Percentiles rank a stretch among this genome's conserved stretches.
Evolutionary conservation across 257 asterid genomes (phyloP).

Genomic region (Salvia miltiorrhiza): DNA sequence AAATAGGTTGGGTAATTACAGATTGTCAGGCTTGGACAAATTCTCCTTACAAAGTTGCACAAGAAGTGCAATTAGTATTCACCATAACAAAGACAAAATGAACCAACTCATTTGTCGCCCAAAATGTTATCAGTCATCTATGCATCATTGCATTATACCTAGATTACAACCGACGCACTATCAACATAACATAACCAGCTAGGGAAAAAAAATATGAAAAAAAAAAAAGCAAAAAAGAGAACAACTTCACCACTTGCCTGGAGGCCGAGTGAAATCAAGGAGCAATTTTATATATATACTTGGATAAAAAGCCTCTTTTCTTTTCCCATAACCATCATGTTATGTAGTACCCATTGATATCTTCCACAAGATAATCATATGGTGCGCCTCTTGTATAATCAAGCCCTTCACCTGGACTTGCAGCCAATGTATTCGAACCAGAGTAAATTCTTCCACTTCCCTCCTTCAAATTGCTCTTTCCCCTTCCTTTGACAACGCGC

Average conservation of each 20-base stretch:
- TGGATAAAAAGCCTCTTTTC: constrained; percentile 16
- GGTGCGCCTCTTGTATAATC: constrained; percentile 37
- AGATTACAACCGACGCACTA: constrained; percentile 36
- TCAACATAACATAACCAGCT: constrained; percentile 34
- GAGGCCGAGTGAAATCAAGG: constrained; percentile 33
- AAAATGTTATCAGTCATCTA: constrained; percentile 30
- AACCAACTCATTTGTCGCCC: constrained; percentile 9
- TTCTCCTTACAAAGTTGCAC: constrained; percentile 33
- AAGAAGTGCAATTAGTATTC: constrained; percentile 26
- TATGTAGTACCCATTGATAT: constrained; percentile 48
- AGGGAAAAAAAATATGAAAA: not conserved
- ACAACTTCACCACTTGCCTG: constrained; percentile 38
- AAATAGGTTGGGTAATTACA: constrained; percentile 24
- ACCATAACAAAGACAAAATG: not conserved
- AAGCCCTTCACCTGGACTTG: constrained; percentile 41
- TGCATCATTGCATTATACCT: constrained; percentile 20
- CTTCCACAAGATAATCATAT: constrained; percentile 54
- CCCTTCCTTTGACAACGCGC: constrained; percentile 45
- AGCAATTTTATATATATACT: constrained; percentile 27
- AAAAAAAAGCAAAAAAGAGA: not conserved
- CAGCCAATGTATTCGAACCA: constrained; percentile 19
- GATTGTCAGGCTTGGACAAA: constrained; percentile 32
- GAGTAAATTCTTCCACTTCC: constrained; percentile 26
- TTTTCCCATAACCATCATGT: constrained; percentile 35
- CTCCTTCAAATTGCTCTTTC: constrained; percentile 34